A percentile compares a stretch with the other conserved stretches of the same genome.
Conservation (phyloP, 345 rosid genomes). For the Rhodamnia rubescens region DNA sequence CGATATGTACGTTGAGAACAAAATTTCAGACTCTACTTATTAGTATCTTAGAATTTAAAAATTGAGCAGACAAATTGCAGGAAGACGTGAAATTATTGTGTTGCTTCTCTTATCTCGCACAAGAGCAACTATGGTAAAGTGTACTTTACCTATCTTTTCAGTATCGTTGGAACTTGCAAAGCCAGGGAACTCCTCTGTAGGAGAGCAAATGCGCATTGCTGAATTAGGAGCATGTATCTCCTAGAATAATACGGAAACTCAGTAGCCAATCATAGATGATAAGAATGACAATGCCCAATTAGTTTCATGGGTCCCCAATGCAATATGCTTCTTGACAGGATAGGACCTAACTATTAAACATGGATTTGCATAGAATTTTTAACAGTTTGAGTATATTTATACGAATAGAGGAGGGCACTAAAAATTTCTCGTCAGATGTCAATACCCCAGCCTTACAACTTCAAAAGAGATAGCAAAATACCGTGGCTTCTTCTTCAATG, state of each 20-base stretch:
- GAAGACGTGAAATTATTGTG: background rate
- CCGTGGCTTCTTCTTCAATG: slow-evolving; percentile 60
- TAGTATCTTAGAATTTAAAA: background rate
- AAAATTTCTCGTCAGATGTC: background rate
- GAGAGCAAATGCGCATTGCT: slow-evolving; percentile 26
- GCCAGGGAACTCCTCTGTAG: slow-evolving; percentile 59
- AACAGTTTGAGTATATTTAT: background rate
- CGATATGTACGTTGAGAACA: background rate
- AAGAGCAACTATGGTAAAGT: background rate
- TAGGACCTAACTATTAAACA: background rate
- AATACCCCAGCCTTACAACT: background rate
- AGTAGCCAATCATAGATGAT: background rate
- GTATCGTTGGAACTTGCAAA: slow-evolving; percentile 51
- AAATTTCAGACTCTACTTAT: background rate
- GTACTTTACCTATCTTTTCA: slow-evolving; percentile 43
- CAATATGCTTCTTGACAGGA: background rate
- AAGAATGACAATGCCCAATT: background rate
- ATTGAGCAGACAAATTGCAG: background rate
- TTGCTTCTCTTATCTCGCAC: background rate
- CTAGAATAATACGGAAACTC: background rate
- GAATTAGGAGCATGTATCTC: slow-evolving; percentile 14
- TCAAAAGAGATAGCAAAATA: slow-evolving; percentile 14
- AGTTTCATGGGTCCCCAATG: background rate
- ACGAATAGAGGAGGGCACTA: background rate
- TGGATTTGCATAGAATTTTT: background rate